Conservation (phyloP, 2,329 filamentous ascomycete genomes). For the Teratosphaeria zuluensis region DNA sequence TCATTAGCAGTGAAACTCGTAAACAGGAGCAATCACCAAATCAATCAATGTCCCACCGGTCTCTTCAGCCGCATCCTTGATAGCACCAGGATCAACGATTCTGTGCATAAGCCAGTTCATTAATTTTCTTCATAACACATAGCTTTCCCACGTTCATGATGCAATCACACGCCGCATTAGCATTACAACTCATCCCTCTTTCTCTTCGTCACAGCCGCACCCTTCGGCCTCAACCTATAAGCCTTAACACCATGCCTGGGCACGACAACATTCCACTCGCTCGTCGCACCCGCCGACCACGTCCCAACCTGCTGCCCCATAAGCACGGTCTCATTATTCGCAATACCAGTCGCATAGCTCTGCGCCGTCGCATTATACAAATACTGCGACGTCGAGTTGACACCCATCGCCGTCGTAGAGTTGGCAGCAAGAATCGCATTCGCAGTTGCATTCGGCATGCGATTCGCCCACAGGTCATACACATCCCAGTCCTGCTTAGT, state of each 20-base stretch:
- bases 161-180: background rate
- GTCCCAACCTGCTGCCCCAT: constrained; percentile 38
- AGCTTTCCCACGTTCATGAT: too few relatives aligned
- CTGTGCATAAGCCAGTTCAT: too few relatives aligned
- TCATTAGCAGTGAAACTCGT: too few relatives aligned
- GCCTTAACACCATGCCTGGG: constrained; percentile 9
- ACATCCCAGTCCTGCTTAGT: constrained; percentile 40
- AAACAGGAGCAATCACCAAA: too few relatives aligned
- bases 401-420: constrained; percentile 4
- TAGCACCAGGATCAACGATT: too few relatives aligned
- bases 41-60: too few relatives aligned
- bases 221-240: constrained; percentile 5
- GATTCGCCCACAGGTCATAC: constrained; percentile 46
- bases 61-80: too few relatives aligned
- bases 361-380: constrained; percentile 37
- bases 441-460: constrained; percentile 41
- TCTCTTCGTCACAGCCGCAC: background rate
- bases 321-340: constrained; percentile 33
- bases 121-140: too few relatives aligned
- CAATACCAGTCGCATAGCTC: constrained; percentile 40
- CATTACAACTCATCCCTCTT: constrained; percentile 1
- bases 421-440: constrained; percentile 22
- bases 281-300: constrained; percentile 29
- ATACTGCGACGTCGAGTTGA: constrained; percentile 31
- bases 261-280: constrained; percentile 36